Conservation (phyloP, 1,284 basidiomycete genomes). For the Puccinia novopanici region DNA sequence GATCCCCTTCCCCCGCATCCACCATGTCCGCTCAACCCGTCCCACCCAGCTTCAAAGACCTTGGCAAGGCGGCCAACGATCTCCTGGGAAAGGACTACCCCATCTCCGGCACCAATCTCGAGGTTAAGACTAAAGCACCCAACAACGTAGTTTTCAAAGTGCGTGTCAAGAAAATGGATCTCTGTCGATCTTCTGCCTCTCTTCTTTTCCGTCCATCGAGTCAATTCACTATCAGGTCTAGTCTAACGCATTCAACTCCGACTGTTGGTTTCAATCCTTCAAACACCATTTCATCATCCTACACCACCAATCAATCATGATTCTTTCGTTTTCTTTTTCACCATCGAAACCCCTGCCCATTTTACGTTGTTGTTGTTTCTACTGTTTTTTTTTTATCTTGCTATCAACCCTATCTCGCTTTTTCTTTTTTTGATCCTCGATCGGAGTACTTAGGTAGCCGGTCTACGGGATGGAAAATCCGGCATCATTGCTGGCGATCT, state of each 20-base stretch:
- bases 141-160: constrained; percentile 62
- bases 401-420: constrained; percentile 1
- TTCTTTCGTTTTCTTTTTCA: constrained; percentile 56
- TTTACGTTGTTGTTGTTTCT: no score
- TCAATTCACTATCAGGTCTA: constrained; percentile 71
- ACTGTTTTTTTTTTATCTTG: neutral
- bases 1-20: no score
- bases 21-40: constrained; percentile 47
- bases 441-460: constrained; percentile 49
- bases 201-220: constrained; percentile 61
- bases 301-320: neutral
- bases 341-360: no score
- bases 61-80: constrained; percentile 93
- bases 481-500: constrained; percentile 59
- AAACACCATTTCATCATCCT: neutral
- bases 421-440: neutral
- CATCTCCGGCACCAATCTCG: constrained; percentile 68
- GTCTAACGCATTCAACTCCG: constrained; percentile 34
- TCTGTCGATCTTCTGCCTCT: constrained; percentile 33
- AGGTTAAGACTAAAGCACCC: constrained; percentile 84
- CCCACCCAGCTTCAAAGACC: constrained; percentile 49
- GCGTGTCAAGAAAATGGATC: constrained; percentile 51
- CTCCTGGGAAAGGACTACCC: constrained; percentile 90
- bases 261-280: constrained; percentile 41
- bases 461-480: constrained; percentile 58